Base-by-base conservation (phyloP, 495 filamentous ascomycete genomes). In the Monascus purpureus region DNA sequence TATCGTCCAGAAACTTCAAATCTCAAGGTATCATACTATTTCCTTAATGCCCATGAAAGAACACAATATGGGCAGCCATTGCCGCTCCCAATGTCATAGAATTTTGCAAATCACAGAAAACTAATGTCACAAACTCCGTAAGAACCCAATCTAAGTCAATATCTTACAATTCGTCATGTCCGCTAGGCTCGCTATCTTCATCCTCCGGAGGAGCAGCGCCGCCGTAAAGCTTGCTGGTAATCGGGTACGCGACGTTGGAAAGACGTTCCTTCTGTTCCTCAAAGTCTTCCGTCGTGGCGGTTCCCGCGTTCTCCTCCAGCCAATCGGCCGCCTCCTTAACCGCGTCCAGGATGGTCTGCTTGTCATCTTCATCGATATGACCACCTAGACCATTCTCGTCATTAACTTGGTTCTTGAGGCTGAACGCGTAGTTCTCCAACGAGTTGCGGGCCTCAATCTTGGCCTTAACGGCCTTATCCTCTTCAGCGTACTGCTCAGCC, bases 241-340 rank as follows among this genome's bases (percentile, higher is more conserved):
- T 99, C 20, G 90, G 90, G 67, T 96, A 95, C 14, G 90, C 90
- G 35, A 95, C 82, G 60, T 78, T 77, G 47, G 80, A 88, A 42
- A 99, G 75, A 70, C 94, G 93, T 79, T 99, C 88, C 72, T 88
- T 93, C 68, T 96, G 87, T 74, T 99, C 90, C 57, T 93, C 84
- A 46, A 95, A 95, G 66, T 96, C 90, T 68, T 96, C 92, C 32
- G 77, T 67, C 38, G 69, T 73, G 36, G 90, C 90, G 31, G 80
- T 80, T 37, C 73, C 72, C 40, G 74, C 86, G 65, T 95, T 90
- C 74, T 95, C 86, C 45, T 96, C 88, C 30, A 97, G 78, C 90
- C 90, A 99, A 51, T 95, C 92, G 40, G 77, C 78, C 35, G 87
- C 69, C 66, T 96, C 90, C 80, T 95, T 96, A 63, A 99, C 80